These are phyloP conservation scores for Ganoderma sp. DNA, from an alignment of 1,284 basidiomycete genomes.

Conservation along the genomic window DNA sequence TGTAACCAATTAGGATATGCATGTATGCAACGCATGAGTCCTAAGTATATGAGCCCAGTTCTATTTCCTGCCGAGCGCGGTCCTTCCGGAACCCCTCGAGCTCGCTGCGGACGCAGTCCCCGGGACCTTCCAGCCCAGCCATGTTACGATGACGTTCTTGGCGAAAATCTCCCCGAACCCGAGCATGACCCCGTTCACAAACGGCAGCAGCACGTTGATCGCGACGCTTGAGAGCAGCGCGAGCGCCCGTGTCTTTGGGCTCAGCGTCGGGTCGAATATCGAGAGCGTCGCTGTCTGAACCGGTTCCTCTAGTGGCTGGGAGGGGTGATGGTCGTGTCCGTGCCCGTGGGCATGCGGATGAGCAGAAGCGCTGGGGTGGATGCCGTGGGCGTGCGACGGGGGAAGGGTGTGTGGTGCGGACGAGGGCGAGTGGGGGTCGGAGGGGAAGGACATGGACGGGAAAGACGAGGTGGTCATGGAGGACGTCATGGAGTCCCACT, in stretches of 20 bases:
- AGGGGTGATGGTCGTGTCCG: constrained; percentile 36
- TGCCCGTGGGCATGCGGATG: constrained; percentile 35
- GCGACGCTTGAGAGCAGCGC: constrained; percentile 85
- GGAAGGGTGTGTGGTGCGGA: constrained; percentile 32
- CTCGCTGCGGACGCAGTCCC: constrained; percentile 29
- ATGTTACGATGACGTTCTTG: constrained; percentile 79
- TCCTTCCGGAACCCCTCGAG: constrained; percentile 32
- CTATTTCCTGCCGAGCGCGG: constrained; percentile 40
- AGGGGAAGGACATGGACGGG: constrained; percentile 75
- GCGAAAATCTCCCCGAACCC: constrained; percentile 99
- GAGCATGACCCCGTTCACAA: constrained; percentile 97
- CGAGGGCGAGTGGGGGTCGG: constrained; percentile 52
- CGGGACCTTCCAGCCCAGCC: constrained; percentile 55
- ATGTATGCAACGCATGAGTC: constrained; percentile 13
- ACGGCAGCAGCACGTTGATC: constrained; percentile 93
- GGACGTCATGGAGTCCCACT: constrained; percentile 73
- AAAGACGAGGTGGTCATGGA: constrained; percentile 67
- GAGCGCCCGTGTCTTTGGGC: constrained; percentile 66
- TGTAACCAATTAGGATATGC: constrained; percentile 17
- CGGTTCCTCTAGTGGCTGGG: constrained; percentile 20
- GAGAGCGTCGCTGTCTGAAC: constrained; percentile 69
- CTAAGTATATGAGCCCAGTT: neutral
- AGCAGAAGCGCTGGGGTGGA: constrained; percentile 31
- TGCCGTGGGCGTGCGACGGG: constrained; percentile 28
- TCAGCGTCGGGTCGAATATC: constrained; percentile 75